phyloP scores from a whole-genome alignment of 495 filamentous ascomycete genomes.

The Corynascus novoguineensis region DNA sequence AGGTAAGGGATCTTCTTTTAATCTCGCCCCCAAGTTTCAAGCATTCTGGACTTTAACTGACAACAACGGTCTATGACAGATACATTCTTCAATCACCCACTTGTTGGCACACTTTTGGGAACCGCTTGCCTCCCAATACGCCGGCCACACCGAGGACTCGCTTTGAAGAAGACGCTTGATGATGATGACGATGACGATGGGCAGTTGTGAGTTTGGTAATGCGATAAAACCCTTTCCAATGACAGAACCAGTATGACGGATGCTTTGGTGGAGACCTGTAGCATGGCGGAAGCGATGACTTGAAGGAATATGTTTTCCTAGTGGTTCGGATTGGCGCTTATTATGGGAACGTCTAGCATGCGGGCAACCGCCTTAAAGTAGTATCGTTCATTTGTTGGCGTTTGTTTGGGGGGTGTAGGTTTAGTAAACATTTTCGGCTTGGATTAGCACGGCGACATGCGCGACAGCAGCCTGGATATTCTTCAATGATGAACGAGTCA shows the following conservation, averaged over 20 bases:
- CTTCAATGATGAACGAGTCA: neutral
- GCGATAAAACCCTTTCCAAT: neutral
- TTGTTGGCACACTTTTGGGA: slow-evolving; percentile 45
- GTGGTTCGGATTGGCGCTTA: neutral
- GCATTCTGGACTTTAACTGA: neutral
- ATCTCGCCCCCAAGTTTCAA: neutral
- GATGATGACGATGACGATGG: neutral
- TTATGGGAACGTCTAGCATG: neutral
- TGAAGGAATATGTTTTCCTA: neutral
- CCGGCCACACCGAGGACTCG: slow-evolving; percentile 26
- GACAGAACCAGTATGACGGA: neutral
- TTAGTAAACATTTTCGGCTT: neutral
- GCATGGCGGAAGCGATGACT: slow-evolving; percentile 6
- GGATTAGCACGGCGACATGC: neutral
- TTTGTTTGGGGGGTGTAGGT: neutral
- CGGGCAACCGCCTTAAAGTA: slow-evolving; percentile 1
- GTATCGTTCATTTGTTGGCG: neutral
- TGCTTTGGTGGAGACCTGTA: neutral
- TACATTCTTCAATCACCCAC: slow-evolving; percentile 49
- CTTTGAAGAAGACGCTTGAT: slow-evolving; percentile 26
- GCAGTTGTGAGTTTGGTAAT: neutral
- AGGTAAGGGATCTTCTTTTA: slow-evolving; percentile 72
- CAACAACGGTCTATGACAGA: slow-evolving; percentile 23
- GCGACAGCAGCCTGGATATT: slow-evolving; percentile 1
- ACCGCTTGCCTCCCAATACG: slow-evolving; percentile 8